Evolutionary conservation across 2,329 filamentous ascomycete species (phyloP).

Genomic region (Ophiocordyceps unilateralis): DNA sequence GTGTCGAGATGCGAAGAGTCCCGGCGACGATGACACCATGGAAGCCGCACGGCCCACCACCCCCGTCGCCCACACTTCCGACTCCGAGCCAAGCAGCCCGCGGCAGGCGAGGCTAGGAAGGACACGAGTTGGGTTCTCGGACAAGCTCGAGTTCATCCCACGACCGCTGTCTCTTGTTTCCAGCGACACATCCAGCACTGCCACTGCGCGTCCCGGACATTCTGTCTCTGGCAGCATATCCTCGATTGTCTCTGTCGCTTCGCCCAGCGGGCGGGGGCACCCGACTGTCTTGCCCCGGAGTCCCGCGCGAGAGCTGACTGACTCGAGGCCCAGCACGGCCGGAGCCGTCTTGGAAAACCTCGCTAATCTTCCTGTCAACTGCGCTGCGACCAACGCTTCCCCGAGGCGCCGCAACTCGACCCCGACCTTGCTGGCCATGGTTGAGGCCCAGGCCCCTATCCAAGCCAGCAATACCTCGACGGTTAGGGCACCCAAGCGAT

Average conservation of each 20-base stretch:
- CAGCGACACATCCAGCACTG: conserved; percentile 65
- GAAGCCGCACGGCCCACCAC: not conserved
- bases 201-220: conserved; percentile 52
- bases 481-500: conserved; percentile 35
- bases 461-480: conserved; percentile 29
- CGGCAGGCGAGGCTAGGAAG: conserved; percentile 23
- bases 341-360: conserved; percentile 47
- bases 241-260: conserved; percentile 49
- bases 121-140: conserved; percentile 65
- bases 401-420: conserved; percentile 41
- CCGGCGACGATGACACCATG: not conserved
- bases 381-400: conserved; percentile 10
- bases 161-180: conserved; percentile 72
- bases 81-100: conserved; percentile 3
- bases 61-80: conserved; percentile 2
- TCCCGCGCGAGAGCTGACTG: conserved; percentile 22
- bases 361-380: conserved; percentile 5
- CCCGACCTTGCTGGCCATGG: conserved; percentile 29
- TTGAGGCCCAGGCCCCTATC: conserved; percentile 16
- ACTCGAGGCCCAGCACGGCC: conserved; percentile 50
- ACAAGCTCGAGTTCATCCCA: conserved; percentile 68
- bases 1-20: not conserved
- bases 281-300: conserved; percentile 19
- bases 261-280: conserved; percentile 23
- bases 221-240: conserved; percentile 66